Conservation (phyloP, 768 basidiomycete genomes). For the Suillus lakei region DNA sequence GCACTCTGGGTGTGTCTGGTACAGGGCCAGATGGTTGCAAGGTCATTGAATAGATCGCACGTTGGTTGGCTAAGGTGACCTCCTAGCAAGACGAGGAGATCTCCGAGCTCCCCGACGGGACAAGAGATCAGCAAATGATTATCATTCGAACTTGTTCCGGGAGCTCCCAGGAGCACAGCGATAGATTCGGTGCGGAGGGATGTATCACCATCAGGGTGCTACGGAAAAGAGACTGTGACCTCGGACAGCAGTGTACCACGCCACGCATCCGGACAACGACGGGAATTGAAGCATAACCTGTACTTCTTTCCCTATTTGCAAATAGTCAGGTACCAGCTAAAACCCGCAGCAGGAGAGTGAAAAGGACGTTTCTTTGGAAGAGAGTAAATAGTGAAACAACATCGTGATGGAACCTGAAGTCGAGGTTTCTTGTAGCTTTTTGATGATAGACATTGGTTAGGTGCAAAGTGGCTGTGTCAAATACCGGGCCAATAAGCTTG, state of each 20-base stretch:
- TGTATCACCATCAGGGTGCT: not conserved
- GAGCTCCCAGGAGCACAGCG: not conserved
- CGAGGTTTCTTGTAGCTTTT: slow-evolving; percentile 2
- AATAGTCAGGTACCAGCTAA: not conserved
- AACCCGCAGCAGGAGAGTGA: not conserved
- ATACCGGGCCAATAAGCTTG: too few relatives aligned
- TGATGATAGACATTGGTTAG: not conserved
- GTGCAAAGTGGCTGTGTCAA: too few relatives aligned
- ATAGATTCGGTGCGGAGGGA: not conserved
- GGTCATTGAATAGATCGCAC: not conserved
- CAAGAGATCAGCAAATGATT: not conserved
- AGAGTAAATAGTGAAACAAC: not conserved
- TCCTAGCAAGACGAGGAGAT: not conserved
- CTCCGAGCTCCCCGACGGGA: not conserved
- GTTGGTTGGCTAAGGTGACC: not conserved
- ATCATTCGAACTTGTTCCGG: too few relatives aligned
- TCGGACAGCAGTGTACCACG: not conserved
- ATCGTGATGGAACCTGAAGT: slow-evolving; percentile 4
- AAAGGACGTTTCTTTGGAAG: not conserved
- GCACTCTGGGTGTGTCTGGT: not conserved
- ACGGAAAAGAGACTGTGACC: not conserved
- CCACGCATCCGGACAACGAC: not conserved
- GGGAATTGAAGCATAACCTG: not conserved
- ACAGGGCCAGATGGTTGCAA: not conserved
- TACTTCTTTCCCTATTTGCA: not conserved